Conservation (phyloP, 176 grass and related monocot genomes). For the Avena sativa region DNA sequence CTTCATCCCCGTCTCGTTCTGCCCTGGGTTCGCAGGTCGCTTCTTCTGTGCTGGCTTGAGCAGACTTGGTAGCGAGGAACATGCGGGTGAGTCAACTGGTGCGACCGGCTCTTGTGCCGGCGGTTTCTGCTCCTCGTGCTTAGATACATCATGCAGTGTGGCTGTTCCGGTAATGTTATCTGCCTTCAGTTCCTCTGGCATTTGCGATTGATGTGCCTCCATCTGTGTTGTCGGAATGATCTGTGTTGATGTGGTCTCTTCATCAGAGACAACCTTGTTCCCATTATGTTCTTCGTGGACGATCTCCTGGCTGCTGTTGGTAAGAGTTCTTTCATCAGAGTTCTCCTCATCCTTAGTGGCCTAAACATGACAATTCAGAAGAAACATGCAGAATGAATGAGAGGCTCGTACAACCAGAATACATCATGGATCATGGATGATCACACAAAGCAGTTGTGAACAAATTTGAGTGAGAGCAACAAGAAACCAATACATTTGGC, state of each 20-base stretch:
- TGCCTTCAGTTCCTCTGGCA: conserved; percentile 23
- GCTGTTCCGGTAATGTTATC: neutral
- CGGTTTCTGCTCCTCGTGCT: conserved; percentile 36
- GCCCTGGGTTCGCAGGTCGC: neutral
- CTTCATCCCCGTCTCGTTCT: conserved; percentile 47
- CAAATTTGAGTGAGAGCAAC: neutral
- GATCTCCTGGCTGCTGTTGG: neutral
- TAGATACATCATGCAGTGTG: neutral
- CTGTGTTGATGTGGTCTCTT: conserved; percentile 38
- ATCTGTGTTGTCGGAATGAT: neutral
- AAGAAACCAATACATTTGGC: neutral
- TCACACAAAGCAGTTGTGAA: neutral
- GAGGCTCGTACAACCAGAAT: neutral
- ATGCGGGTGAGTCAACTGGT: neutral
- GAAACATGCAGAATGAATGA: neutral
- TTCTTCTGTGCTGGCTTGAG: conserved; percentile 35
- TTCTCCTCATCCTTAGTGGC: conserved; percentile 14
- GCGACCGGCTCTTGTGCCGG: neutral
- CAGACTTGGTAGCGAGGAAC: conserved; percentile 13
- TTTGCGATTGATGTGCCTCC: conserved; percentile 12
- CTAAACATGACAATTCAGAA: conserved; percentile 31
- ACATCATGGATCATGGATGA: conserved; percentile 26
- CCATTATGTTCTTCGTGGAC: conserved; percentile 14
- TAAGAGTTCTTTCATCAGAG: conserved; percentile 15
- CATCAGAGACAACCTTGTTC: neutral